phyloP scores from a whole-genome alignment of 345 rosid species.

The Dovyalis caffra region DNA sequence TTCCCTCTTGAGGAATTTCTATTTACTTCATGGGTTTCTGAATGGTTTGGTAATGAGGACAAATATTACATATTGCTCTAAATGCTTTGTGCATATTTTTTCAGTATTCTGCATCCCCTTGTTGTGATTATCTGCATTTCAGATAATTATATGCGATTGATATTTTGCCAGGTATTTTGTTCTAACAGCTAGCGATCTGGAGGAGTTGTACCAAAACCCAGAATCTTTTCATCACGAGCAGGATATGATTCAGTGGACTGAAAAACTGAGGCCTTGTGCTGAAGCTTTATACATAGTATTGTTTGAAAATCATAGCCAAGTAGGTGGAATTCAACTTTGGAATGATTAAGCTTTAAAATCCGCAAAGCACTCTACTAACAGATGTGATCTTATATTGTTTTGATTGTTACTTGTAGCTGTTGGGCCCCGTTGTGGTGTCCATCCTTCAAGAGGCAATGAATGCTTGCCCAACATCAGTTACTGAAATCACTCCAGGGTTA shows the following conservation, averaged over 20 bases:
- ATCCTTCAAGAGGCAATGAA: conserved; percentile 94
- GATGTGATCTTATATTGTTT: conserved; percentile 23
- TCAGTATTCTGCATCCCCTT: not conserved
- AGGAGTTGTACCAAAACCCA: conserved; percentile 87
- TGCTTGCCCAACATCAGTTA: conserved; percentile 74
- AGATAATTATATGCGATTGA: not conserved
- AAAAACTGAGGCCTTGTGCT: conserved; percentile 94
- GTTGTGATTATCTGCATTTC: too few relatives aligned
- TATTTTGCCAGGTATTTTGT: conserved; percentile 75
- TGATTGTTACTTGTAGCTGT: conserved; percentile 51
- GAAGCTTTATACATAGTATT: conserved; percentile 96
- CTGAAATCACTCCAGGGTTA: conserved; percentile 79
- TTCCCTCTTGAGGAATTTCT: too few relatives aligned
- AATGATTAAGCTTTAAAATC: not conserved
- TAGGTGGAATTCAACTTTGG: conserved; percentile 44
- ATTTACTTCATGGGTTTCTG: too few relatives aligned
- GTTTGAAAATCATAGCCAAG: conserved; percentile 95
- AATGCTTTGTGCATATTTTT: not conserved
- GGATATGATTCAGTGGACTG: conserved; percentile 98
- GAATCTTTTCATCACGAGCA: conserved; percentile 99
- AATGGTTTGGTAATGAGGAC: too few relatives aligned
- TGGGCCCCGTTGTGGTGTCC: conserved; percentile 90
- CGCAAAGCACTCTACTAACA: not conserved
- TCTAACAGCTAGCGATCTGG: conserved; percentile 79
- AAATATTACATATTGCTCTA: not conserved